phyloP scores from a whole-genome alignment of 345 rosid genomes.

The Carallia pectinifolia region DNA sequence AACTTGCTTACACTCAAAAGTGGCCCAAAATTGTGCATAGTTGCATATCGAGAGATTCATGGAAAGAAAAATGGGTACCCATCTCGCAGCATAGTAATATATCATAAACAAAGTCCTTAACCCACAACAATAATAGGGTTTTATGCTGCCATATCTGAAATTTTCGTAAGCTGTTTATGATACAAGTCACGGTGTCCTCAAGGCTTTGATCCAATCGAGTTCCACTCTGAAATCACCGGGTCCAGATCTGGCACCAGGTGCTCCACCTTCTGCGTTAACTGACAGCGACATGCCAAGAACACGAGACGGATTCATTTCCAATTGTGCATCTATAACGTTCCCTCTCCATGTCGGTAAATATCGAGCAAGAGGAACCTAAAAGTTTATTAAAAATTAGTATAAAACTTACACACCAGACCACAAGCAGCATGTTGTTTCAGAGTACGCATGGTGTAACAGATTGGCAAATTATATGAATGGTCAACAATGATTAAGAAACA shows the following conservation, averaged over 20 bases:
- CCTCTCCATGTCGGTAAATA: constrained; percentile 10
- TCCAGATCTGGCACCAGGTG: constrained; percentile 66
- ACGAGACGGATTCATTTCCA: constrained; percentile 35
- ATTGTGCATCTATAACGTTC: not conserved
- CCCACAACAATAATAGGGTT: not conserved
- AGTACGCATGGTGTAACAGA: too few species aligned
- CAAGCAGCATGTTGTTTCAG: not conserved
- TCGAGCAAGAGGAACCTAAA: not conserved
- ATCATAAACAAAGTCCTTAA: not conserved
- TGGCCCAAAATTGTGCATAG: too few species aligned
- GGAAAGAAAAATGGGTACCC: too few species aligned
- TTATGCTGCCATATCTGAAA: not conserved
- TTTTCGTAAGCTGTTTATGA: not conserved
- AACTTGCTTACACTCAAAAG: too few species aligned
- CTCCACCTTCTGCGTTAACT: constrained; percentile 74
- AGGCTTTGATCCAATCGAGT: constrained; percentile 86
- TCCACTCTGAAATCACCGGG: constrained; percentile 77
- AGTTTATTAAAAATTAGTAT: not conserved
- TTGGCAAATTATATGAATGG: too few species aligned
- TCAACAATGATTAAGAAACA: not conserved
- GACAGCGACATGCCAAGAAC: constrained; percentile 82
- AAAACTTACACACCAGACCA: not conserved
- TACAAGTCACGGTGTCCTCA: constrained; percentile 24
- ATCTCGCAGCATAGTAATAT: too few species aligned
- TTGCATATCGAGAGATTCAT: too few species aligned